phyloP scores from a whole-genome alignment of 495 filamentous ascomycete species.

The Friedmanniomyces simplex region DNA sequence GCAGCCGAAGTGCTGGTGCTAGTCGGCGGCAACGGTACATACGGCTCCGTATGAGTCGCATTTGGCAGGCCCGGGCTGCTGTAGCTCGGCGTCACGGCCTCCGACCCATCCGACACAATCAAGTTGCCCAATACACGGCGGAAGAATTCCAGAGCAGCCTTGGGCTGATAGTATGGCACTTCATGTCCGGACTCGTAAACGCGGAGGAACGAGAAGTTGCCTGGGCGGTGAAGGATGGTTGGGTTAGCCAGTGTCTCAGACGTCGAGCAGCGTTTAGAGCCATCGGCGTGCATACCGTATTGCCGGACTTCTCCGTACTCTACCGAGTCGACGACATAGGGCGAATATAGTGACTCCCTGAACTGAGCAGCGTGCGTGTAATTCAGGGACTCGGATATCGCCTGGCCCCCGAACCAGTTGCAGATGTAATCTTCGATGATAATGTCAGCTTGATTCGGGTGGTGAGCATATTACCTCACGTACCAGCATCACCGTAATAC shows the following conservation, averaged over 20 bases:
- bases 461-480: not conserved
- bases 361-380: conserved; percentile 39
- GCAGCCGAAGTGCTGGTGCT: not conserved
- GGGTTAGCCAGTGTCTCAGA: no score
- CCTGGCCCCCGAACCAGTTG: conserved; percentile 48
- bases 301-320: conserved; percentile 37
- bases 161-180: conserved; percentile 34
- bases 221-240: no score
- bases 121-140: conserved; percentile 25
- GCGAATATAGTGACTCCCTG: conserved; percentile 44
- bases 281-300: conserved; percentile 20
- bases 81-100: conserved; percentile 36
- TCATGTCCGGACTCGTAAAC: conserved; percentile 37
- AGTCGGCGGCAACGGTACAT: not conserved
- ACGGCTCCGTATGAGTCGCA: conserved; percentile 43
- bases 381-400: conserved; percentile 45
- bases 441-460: not conserved
- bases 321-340: conserved; percentile 30
- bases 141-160: conserved; percentile 33
- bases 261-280: no score
- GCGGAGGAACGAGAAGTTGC: conserved; percentile 35
- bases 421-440: conserved; percentile 30
- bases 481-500: conserved; percentile 32
- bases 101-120: conserved; percentile 27
- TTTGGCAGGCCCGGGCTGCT: conserved; percentile 37